phyloP scores from a whole-genome alignment of 2,329 filamentous ascomycete genomes.

The Hymenoscyphus infarciens region DNA sequence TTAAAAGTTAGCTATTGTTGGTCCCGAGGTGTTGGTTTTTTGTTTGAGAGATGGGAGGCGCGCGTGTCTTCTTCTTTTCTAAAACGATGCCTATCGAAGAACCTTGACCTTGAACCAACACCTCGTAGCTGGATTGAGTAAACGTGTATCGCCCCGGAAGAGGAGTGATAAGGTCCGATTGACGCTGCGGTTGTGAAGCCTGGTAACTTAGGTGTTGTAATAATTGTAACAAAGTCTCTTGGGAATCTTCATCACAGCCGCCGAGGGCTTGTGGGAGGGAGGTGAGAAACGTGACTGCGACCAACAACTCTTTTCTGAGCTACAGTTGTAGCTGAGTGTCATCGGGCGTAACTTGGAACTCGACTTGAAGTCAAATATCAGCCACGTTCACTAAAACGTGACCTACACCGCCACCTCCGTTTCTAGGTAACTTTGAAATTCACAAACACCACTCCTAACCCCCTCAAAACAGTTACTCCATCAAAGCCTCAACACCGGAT shows the following conservation, averaged over 20 bases:
- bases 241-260: neutral
- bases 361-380: neutral
- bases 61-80: neutral
- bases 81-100: neutral
- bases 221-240: neutral
- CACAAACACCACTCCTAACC: neutral
- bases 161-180: neutral
- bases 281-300: no score
- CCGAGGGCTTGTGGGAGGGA: no score
- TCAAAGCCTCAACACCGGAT: neutral
- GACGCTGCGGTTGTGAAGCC: neutral
- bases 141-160: neutral
- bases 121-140: neutral
- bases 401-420: neutral
- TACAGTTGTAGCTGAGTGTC: neutral
- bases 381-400: neutral
- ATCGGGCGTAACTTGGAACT: neutral
- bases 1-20: neutral
- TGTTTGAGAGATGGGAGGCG: neutral
- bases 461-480: neutral
- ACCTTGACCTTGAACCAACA: neutral
- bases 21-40: constrained; percentile 1
- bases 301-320: neutral
- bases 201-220: neutral
- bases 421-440: neutral